Evolutionary conservation across 1,284 basidiomycete species (phyloP).

Genomic region (Cutaneotrichosporon sp.): DNA sequence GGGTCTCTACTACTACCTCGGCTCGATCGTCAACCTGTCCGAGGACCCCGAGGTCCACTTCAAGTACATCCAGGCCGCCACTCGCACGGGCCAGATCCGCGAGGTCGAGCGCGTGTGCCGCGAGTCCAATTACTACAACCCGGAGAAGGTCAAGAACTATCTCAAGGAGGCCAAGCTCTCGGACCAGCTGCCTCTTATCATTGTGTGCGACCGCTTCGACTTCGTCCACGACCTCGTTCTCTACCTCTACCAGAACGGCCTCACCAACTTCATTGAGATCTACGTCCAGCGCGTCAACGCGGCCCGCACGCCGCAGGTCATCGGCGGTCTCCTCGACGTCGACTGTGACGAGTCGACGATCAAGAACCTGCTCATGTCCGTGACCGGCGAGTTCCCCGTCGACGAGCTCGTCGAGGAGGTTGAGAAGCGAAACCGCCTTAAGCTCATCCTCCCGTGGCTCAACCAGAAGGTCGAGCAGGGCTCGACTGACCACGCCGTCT

Average conservation of each 20-base stretch:
- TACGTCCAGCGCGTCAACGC: slow-evolving; percentile 99
- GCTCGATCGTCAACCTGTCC: slow-evolving; percentile 95
- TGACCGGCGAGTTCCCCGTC: slow-evolving; percentile 95
- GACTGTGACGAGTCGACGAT: slow-evolving; percentile 97
- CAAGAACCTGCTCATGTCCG: slow-evolving; percentile 88
- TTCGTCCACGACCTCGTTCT: slow-evolving; percentile 99
- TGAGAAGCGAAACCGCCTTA: slow-evolving; percentile 92
- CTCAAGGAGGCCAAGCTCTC: slow-evolving; percentile 95
- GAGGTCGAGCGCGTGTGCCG: slow-evolving; percentile 99
- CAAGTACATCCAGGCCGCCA: slow-evolving; percentile 99
- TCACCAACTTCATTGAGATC: slow-evolving; percentile 97
- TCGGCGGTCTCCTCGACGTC: slow-evolving; percentile 94
- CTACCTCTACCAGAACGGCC: slow-evolving; percentile 97
- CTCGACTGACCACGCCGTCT: slow-evolving; percentile 86
- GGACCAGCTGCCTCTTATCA: slow-evolving; percentile 98
- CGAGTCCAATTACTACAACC: slow-evolving; percentile 96
- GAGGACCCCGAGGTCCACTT: slow-evolving; percentile 98
- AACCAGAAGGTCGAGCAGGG: slow-evolving; percentile 89
- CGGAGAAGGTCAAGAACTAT: slow-evolving; percentile 99
- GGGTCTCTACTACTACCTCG: slow-evolving; percentile 96
- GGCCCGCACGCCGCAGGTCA: slow-evolving; percentile 94
- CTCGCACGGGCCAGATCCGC: slow-evolving; percentile 95
- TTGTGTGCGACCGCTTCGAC: slow-evolving; percentile 99
- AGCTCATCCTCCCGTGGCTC: slow-evolving; percentile 96
- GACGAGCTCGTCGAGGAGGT: slow-evolving; percentile 98